Base-by-base conservation (phyloP, 2,329 filamentous ascomycete species). In the Colletotrichum liriopes region DNA sequence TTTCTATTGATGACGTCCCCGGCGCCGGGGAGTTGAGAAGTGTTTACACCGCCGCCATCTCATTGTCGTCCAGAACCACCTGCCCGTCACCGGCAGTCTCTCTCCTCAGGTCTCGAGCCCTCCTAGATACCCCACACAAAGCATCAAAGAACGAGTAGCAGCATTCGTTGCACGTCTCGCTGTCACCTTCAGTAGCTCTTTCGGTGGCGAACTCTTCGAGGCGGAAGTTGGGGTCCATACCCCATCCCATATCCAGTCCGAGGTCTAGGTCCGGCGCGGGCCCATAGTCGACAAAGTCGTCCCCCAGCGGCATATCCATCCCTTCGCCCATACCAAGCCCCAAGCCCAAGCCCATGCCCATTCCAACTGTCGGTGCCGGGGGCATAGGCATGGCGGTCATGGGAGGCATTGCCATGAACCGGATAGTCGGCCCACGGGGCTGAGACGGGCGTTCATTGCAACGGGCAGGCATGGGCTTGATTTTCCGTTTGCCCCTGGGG, bases 211-310 rank as follows among this genome's bases (percentile, higher is more conserved):
- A 60, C 49, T 47, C 54, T 45, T 64, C 66, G 14, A 72, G 37
- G 8, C 41, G 59, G 14, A 71, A 51, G 9, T 35, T 29, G 39
- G 67, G 67, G 20, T 56, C 54, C 47, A 56, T 14, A 5, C 55
- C 67, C 60, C 71, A 73, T 5, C 23, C 69, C 65, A 47, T 39
- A 4, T 55, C 71, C 26, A 54, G 67, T 18, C 59, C 69, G 32
- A 67, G 66, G 47, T 63, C 55, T 49, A 65, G 67, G 2, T 16
- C 67, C 62, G 47, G 71, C 32, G 71, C 58, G 16, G 59, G 71
- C 39, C 71, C 61, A 35, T 69, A 60, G 49, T 71, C 47, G 59
- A 76, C 45, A 65, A 76, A 67, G 32, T 51, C 74, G 55, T 65
- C 56, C 11, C 37, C 68, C 11, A 47, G 12, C 14, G 64, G 55